phyloP scores from a whole-genome alignment of 176 grass and related monocot genomes.

The Tillandsia fasciculata region DNA sequence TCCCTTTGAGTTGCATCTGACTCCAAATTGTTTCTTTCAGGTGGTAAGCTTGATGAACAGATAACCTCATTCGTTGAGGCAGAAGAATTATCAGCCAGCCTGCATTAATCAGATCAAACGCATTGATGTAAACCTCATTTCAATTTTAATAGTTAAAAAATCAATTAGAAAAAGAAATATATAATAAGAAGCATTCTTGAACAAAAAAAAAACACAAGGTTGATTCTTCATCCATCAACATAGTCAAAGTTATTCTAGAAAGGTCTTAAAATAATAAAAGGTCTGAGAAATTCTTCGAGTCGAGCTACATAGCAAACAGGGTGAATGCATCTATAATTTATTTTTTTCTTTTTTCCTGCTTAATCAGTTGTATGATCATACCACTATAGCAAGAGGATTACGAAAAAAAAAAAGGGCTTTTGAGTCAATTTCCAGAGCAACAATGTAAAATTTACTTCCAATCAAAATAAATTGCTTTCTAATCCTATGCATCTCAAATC shows the following conservation, averaged over 20 bases:
- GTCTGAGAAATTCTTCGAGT: no score
- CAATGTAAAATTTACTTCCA: background rate
- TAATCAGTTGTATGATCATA: no score
- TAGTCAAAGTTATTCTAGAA: background rate
- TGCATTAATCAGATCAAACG: conserved; percentile 15
- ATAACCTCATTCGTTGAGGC: conserved; percentile 14
- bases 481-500: background rate
- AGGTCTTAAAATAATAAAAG: background rate
- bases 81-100: conserved; percentile 7
- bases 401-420: background rate
- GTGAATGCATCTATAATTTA: no score
- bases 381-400: no score
- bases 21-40: conserved; percentile 21
- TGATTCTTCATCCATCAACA: background rate
- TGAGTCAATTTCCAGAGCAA: background rate
- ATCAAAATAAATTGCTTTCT: no score
- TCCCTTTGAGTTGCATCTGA: conserved; percentile 4
- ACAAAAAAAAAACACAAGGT: background rate
- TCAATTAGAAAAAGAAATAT: background rate
- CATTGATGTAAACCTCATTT: background rate
- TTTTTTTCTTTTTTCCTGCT: no score
- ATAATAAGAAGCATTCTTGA: background rate
- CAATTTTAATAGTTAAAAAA: background rate
- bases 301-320: no score
- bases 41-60: conserved; percentile 17